phyloP scores from a whole-genome alignment of 495 filamentous ascomycete species.

The Usnea hakonensis region DNA sequence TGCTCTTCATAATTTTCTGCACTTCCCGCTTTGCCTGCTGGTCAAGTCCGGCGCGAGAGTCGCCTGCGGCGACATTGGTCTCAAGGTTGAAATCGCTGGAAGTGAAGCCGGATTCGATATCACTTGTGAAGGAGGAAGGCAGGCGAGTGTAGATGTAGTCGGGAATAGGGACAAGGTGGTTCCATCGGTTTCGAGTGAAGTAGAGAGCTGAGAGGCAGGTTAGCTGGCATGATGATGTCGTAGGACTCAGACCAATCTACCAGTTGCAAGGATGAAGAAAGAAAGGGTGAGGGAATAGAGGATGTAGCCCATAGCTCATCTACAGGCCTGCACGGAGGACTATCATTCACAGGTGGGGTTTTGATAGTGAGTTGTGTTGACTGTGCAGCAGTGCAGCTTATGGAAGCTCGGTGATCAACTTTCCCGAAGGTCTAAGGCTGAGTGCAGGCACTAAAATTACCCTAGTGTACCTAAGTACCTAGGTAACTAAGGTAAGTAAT shows the following conservation, averaged over 20 bases:
- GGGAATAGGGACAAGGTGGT: slow-evolving; percentile 48
- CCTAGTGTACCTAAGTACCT: too few relatives aligned
- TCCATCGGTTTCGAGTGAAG: slow-evolving; percentile 71
- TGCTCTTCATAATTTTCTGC: slow-evolving; percentile 75
- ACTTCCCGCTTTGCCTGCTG: slow-evolving; percentile 69
- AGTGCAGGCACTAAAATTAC: too few relatives aligned
- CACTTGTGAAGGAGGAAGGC: slow-evolving; percentile 62
- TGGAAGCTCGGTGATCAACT: background rate
- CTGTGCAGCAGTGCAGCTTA: too few relatives aligned
- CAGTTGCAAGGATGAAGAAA: slow-evolving; percentile 52
- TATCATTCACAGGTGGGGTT: background rate
- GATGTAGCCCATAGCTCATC: slow-evolving; percentile 65
- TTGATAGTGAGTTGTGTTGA: background rate
- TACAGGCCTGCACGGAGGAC: background rate
- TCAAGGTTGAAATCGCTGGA: slow-evolving; percentile 72
- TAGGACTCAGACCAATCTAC: slow-evolving; percentile 34
- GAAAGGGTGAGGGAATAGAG: slow-evolving; percentile 66
- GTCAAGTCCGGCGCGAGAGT: slow-evolving; percentile 74
- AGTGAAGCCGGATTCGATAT: slow-evolving; percentile 79
- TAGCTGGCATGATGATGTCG: slow-evolving; percentile 5
- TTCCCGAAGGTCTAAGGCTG: too few relatives aligned
- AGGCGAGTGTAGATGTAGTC: slow-evolving; percentile 65
- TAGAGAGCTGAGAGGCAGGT: slow-evolving; percentile 51
- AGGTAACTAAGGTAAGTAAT: too few relatives aligned
- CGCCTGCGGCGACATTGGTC: slow-evolving; percentile 68